A percentile compares a stretch with the other conserved stretches of the same genome.
Evolutionary conservation across 768 basidiomycete species (phyloP).

Genomic region (Boletus reticulatus): DNA sequence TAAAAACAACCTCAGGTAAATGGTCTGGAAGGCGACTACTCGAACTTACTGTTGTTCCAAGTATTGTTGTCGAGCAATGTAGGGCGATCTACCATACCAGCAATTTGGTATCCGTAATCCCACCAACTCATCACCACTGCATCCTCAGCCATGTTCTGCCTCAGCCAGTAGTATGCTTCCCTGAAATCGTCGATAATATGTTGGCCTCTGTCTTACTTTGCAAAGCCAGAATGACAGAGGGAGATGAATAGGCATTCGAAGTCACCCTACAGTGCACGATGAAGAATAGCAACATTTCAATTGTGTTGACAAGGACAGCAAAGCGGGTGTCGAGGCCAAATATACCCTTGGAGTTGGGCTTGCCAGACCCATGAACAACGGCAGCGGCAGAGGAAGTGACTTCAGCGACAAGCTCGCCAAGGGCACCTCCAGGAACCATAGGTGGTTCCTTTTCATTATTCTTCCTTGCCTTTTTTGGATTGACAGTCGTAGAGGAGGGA

Average conservation of each 20-base stretch:
- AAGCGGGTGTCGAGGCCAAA: conserved; percentile 85
- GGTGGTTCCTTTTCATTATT: conserved; percentile 54
- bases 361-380: conserved; percentile 18
- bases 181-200: conserved; percentile 99
- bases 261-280: conserved; percentile 98
- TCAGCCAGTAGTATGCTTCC: conserved; percentile 98
- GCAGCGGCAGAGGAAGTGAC: conserved; percentile 31
- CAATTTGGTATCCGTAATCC: conserved; percentile 99
- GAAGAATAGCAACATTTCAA: conserved; percentile 83
- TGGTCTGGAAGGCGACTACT: not conserved
- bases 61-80: conserved; percentile 99
- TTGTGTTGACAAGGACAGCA: conserved; percentile 69
- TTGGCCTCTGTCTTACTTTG: conserved; percentile 75
- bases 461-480: conserved; percentile 50
- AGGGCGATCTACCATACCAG: conserved; percentile 96
- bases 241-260: conserved; percentile 92
- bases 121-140: conserved; percentile 99
- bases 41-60: conserved; percentile 93
- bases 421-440: conserved; percentile 32
- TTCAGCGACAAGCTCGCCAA: conserved; percentile 44
- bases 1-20: conserved; percentile 28
- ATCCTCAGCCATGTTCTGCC: conserved; percentile 90
- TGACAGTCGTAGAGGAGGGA: conserved; percentile 29
- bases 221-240: conserved; percentile 92
- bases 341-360: conserved; percentile 52